These are phyloP conservation scores for Coleophoma eucalyptorum DNA, from an alignment of 2,329 filamentous ascomycete genomes.

Conservation along the genomic window DNA sequence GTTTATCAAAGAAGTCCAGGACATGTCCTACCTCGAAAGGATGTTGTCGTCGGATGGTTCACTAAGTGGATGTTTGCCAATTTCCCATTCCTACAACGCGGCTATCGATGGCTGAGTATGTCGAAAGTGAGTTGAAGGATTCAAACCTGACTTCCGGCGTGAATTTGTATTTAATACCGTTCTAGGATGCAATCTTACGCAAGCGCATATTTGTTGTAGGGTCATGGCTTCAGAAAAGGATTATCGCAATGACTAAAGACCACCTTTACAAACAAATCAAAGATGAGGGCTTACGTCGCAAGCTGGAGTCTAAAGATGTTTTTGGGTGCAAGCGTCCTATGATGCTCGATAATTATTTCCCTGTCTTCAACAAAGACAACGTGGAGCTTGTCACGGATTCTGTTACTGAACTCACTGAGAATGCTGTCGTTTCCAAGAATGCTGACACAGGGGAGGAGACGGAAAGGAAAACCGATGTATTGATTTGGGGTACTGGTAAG, in stretches of 20 bases:
- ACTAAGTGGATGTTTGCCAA: neutral
- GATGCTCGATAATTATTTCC: slow-evolving; percentile 42
- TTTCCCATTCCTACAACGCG: neutral
- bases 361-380: slow-evolving; percentile 36
- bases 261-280: slow-evolving; percentile 14
- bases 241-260: slow-evolving; percentile 12
- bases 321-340: slow-evolving; percentile 23
- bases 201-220: neutral
- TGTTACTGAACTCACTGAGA: slow-evolving; percentile 30
- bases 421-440: slow-evolving; percentile 24
- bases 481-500: slow-evolving; percentile 26
- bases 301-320: slow-evolving; percentile 20
- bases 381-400: slow-evolving; percentile 37
- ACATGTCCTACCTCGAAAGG: neutral
- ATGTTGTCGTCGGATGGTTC: neutral
- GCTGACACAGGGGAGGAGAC: slow-evolving; percentile 9
- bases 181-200: neutral
- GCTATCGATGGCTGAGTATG: neutral
- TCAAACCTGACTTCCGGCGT: no score
- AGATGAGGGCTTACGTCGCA: slow-evolving; percentile 17
- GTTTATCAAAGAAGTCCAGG: neutral
- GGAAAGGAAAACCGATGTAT: slow-evolving; percentile 13
- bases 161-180: neutral
- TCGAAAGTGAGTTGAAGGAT: neutral
- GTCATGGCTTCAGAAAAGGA: neutral